A percentile compares a stretch with the other conserved stretches of the same genome.
Conservation (phyloP, 495 filamentous ascomycete species). For the Saxophila tyrrhenica region DNA sequence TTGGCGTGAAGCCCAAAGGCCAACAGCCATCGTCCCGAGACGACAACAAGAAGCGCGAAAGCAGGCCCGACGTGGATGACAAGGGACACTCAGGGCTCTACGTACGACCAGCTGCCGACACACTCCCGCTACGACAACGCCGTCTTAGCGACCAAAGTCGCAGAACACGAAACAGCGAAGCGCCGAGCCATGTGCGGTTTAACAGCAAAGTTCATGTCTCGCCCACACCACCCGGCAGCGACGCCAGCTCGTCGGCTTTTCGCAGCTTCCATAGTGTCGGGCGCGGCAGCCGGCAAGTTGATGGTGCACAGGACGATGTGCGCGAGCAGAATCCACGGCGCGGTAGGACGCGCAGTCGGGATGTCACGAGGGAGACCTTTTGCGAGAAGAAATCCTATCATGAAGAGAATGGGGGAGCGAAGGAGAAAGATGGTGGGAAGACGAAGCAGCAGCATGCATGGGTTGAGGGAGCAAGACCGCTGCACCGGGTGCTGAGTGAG, state of each 20-base stretch:
- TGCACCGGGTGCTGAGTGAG: slow-evolving; percentile 5
- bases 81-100: no score
- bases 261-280: slow-evolving; percentile 8
- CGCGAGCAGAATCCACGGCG: slow-evolving; percentile 9
- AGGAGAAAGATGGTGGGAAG: background rate
- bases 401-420: no score
- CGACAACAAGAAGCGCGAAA: no score
- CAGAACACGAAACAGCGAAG: background rate
- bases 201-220: slow-evolving; percentile 18
- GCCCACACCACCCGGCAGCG: slow-evolving; percentile 15
- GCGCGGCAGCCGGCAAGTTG: slow-evolving; percentile 3
- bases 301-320: slow-evolving; percentile 10
- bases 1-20: no score
- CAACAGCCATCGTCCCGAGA: no score
- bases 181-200: slow-evolving; percentile 10
- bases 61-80: no score
- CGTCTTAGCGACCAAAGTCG: no score
- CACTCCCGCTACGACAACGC: no score
- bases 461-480: background rate
- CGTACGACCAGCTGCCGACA: no score
- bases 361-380: background rate
- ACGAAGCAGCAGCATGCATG: background rate
- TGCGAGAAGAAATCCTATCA: background rate
- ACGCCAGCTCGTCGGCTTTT: slow-evolving; percentile 15
- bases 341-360: slow-evolving; percentile 14